Conservation (phyloP, 495 filamentous ascomycete species). For the Saxispiralis lemnorum region DNA sequence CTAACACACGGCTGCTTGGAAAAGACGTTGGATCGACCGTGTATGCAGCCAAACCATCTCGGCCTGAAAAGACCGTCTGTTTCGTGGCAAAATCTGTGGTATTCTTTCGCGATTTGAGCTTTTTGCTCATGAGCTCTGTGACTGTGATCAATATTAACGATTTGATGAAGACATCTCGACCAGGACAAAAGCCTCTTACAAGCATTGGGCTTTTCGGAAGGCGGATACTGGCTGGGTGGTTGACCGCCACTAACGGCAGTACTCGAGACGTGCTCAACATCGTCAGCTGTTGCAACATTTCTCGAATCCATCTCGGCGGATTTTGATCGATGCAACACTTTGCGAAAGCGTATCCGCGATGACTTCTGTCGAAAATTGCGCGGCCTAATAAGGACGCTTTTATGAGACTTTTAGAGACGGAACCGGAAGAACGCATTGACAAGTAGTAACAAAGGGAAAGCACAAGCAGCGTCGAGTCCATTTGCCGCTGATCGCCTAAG, state of each 20-base stretch:
- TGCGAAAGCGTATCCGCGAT: too few relatives aligned
- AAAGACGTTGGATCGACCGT: constrained; percentile 48
- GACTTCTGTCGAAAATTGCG: too few relatives aligned
- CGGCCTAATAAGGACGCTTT: too few relatives aligned
- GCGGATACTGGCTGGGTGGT: background rate
- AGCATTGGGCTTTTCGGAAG: constrained; percentile 5
- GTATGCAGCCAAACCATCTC: constrained; percentile 43
- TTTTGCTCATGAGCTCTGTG: constrained; percentile 12
- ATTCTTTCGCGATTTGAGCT: background rate
- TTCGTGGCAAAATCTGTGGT: background rate
- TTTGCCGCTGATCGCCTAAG: too few relatives aligned
- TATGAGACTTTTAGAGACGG: too few relatives aligned
- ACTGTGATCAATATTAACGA: constrained; percentile 11
- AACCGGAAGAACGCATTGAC: too few relatives aligned
- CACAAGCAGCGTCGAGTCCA: too few relatives aligned
- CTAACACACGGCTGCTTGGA: constrained; percentile 45
- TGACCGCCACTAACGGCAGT: constrained; percentile 4
- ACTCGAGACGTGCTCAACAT: constrained; percentile 3
- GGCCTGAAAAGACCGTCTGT: constrained; percentile 8
- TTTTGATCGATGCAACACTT: too few relatives aligned
- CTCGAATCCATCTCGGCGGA: too few relatives aligned
- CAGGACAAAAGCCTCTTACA: constrained; percentile 5
- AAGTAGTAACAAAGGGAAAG: too few relatives aligned
- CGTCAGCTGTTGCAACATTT: constrained; percentile 3
- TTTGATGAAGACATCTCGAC: background rate